These are phyloP conservation scores for Takashimella koratensis DNA, from an alignment of 1,284 basidiomycete species.

Conservation along the genomic window DNA sequence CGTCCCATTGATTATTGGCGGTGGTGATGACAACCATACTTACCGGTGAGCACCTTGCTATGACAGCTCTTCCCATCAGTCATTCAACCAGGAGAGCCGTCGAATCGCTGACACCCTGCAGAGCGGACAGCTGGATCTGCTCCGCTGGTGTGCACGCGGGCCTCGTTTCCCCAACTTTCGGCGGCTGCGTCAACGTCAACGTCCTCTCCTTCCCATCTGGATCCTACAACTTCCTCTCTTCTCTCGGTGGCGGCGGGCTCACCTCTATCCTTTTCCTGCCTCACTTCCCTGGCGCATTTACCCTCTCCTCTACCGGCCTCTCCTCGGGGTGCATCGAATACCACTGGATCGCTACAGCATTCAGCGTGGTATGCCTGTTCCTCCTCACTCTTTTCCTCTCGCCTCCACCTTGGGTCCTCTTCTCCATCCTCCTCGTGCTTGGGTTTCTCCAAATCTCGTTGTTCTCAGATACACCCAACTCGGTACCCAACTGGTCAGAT, in stretches of 20 bases:
- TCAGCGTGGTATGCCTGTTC: slow-evolving; percentile 36
- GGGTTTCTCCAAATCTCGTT: slow-evolving; percentile 40
- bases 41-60: slow-evolving; percentile 30
- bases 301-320: slow-evolving; percentile 8
- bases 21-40: slow-evolving; percentile 21
- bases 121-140: slow-evolving; percentile 46
- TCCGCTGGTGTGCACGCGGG: slow-evolving; percentile 36
- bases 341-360: slow-evolving; percentile 35
- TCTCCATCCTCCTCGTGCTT: slow-evolving; percentile 26
- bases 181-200: slow-evolving; percentile 34
- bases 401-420: slow-evolving; percentile 27
- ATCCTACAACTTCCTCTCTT: slow-evolving; percentile 18
- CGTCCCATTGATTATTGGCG: slow-evolving; percentile 38
- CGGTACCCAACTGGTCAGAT: slow-evolving; percentile 34
- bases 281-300: slow-evolving; percentile 32
- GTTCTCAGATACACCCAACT: slow-evolving; percentile 24
- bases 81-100: no score
- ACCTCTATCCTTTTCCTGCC: slow-evolving; percentile 26
- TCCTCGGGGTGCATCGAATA: slow-evolving; percentile 28
- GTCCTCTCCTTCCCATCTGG: slow-evolving; percentile 20
- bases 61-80: neutral
- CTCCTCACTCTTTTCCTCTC: slow-evolving; percentile 30
- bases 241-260: slow-evolving; percentile 16
- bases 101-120: slow-evolving; percentile 7
- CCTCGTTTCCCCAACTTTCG: slow-evolving; percentile 25